Percentiles rank a stretch among this genome's conserved stretches.
Evolutionary conservation across 768 basidiomycete genomes (phyloP).

Genomic region (Panellus pusillus): DNA sequence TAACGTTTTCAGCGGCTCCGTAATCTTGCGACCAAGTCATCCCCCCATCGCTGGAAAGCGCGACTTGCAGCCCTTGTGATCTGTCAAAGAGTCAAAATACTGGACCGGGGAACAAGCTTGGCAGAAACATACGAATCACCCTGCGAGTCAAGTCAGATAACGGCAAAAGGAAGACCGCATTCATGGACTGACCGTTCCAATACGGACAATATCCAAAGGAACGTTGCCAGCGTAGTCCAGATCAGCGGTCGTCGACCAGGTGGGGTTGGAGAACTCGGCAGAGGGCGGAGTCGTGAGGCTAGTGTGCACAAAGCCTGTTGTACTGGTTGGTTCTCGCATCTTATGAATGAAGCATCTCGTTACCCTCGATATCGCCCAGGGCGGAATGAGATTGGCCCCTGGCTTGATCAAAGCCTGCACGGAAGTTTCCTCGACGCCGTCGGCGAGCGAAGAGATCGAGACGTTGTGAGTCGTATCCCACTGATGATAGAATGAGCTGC

Average conservation of each 20-base stretch:
- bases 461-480: constrained; percentile 65
- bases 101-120: not conserved
- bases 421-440: constrained; percentile 66
- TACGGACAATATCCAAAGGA: constrained; percentile 38
- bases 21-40: constrained; percentile 45
- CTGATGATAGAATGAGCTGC: constrained; percentile 23
- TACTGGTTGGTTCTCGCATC: not conserved
- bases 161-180: no score
- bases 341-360: not conserved
- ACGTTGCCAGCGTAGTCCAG: constrained; percentile 44
- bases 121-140: constrained; percentile 38
- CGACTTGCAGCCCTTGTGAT: constrained; percentile 52
- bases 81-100: constrained; percentile 22
- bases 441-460: constrained; percentile 57
- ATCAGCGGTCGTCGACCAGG: constrained; percentile 37
- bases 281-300: constrained; percentile 34
- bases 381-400: constrained; percentile 60
- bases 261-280: constrained; percentile 32
- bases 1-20: constrained; percentile 51
- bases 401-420: constrained; percentile 59
- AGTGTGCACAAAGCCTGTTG: constrained; percentile 36
- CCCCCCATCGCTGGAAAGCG: constrained; percentile 52
- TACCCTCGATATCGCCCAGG: constrained; percentile 36
- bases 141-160: no score
- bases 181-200: constrained; percentile 36